A percentile compares a stretch with the other conserved stretches of the same genome.
Conservation (phyloP, 2,329 filamentous ascomycete genomes). For the Aspergillus sclerotialis region DNA sequence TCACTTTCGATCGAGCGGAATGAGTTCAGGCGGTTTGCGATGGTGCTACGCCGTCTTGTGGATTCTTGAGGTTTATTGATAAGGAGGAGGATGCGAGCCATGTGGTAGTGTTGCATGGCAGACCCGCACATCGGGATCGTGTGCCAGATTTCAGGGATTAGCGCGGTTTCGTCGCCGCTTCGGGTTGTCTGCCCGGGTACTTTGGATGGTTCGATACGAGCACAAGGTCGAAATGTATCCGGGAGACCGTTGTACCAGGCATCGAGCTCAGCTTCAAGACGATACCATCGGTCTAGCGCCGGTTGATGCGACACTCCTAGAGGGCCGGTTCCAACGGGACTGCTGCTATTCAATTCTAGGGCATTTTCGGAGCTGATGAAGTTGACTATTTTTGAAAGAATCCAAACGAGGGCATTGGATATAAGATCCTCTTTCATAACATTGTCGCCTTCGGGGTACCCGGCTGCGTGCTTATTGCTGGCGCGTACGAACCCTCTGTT, state of each 20-base stretch:
- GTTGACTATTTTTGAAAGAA: slow-evolving; percentile 60
- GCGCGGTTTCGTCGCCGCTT: slow-evolving; percentile 27
- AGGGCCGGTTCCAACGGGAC: slow-evolving; percentile 18
- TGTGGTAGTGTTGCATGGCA: slow-evolving; percentile 46
- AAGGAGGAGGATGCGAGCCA: slow-evolving; percentile 36
- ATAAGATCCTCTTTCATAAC: slow-evolving; percentile 58
- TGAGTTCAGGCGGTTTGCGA: slow-evolving; percentile 48
- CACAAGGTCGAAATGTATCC: slow-evolving; percentile 53
- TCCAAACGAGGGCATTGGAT: slow-evolving; percentile 59
- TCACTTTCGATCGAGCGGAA: slow-evolving; percentile 53
- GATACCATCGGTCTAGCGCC: slow-evolving; percentile 44
- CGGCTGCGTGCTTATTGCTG: slow-evolving; percentile 28
- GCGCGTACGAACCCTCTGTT: slow-evolving; percentile 44
- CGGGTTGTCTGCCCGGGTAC: slow-evolving; percentile 16
- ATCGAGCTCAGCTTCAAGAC: slow-evolving; percentile 51
- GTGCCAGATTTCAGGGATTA: slow-evolving; percentile 56
- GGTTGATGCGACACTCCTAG: slow-evolving; percentile 31
- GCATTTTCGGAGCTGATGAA: slow-evolving; percentile 54
- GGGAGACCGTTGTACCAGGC: slow-evolving; percentile 55
- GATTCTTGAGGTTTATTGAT: slow-evolving; percentile 37
- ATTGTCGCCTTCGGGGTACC: slow-evolving; percentile 29
- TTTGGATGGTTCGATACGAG: slow-evolving; percentile 37
- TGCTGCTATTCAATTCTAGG: slow-evolving; percentile 25
- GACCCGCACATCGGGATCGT: slow-evolving; percentile 59
- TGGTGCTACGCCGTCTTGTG: slow-evolving; percentile 44